Base-by-base conservation (phyloP, 352 stramenopile genomes). In the Globisporangium alternatum region DNA sequence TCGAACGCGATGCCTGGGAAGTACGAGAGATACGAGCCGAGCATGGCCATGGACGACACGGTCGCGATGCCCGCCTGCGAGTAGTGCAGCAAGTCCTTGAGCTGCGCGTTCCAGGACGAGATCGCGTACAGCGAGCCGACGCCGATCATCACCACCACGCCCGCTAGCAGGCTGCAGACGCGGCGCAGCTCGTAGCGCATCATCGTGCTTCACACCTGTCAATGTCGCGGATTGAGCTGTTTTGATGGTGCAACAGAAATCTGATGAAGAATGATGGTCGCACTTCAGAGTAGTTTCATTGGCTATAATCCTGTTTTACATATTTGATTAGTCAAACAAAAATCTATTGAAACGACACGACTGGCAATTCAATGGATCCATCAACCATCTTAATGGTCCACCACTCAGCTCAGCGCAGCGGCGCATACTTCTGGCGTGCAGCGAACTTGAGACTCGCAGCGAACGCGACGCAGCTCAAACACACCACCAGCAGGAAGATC, bases 51-150 rank as follows among this genome's bases (percentile, higher is more conserved):
- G 17, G 83, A 83, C 25, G 80, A 89, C 21, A 95, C 81, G 19
- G 72, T 78, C 5, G 84, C 86, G 62, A 95, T 95, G 2, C 81
- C 83, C 3, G 75, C 67, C 58, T 93, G 84, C 19, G 84, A 90
- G 60, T 84, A 91, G 37, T 87, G 74, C 52, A 95, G 67, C 45
- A 88, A 68, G 47, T 67, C 78, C 72, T 93, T 93, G 56, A 95
- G 83, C 70, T 95, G 69, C 30, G 80, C 83, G 41, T 95, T 95
- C 86, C 86, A 95, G 8, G 82, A 76, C 3, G 86, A 93, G 28
- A 95, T 79, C 17, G 83, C 82, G 67, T 95, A 93, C 35, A 86
- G 78, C 9, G 83, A 93, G 9, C 86, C 86, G 15, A 93, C 77
- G 7, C 83, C 81, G 25, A 90, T 71, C 78, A 93, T 92, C 35